Conservation (phyloP, 352 stramenopile genomes). For the Pythium biforme region DNA sequence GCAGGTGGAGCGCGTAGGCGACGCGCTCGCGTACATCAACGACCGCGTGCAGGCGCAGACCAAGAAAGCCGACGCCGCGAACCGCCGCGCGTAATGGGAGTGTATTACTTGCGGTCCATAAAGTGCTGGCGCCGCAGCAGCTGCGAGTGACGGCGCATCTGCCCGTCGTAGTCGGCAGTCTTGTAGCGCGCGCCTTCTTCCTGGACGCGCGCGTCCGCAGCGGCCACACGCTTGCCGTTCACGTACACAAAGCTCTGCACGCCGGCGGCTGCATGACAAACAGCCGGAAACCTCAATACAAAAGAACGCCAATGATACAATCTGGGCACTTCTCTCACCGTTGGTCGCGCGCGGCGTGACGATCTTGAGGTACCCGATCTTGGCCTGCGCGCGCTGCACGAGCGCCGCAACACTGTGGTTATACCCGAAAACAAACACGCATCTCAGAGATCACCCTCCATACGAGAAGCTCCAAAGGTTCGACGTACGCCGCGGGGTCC, state of each 20-base stretch:
- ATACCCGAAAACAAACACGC: too few species aligned
- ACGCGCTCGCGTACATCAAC: conserved; percentile 65
- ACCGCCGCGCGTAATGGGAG: conserved; percentile 15
- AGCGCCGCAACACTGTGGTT: conserved; percentile 53
- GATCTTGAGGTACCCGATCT: conserved; percentile 85
- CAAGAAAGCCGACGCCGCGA: conserved; percentile 49
- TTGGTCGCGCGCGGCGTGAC: conserved; percentile 66
- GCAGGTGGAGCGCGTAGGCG: conserved; percentile 70
- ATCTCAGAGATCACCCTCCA: too few species aligned
- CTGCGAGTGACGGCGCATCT: conserved; percentile 72
- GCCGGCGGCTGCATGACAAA: conserved; percentile 45
- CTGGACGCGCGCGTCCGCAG: conserved; percentile 23
- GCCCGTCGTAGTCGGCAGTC: conserved; percentile 63
- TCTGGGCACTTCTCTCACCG: too few species aligned
- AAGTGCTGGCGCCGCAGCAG: conserved; percentile 84
- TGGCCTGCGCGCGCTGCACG: conserved; percentile 77
- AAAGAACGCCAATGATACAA: too few species aligned
- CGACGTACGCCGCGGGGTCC: conserved; percentile 65
- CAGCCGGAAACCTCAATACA: too few species aligned
- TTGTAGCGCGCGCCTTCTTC: conserved; percentile 71
- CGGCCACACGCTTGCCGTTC: conserved; percentile 71
- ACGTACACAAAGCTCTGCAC: conserved; percentile 83
- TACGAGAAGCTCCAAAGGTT: conserved; percentile 1
- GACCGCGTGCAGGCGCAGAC: conserved; percentile 70
- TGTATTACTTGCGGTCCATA: conserved; percentile 61